Evolutionary conservation across 768 basidiomycete genomes (phyloP).

Genomic region (Obba rivulosa): DNA sequence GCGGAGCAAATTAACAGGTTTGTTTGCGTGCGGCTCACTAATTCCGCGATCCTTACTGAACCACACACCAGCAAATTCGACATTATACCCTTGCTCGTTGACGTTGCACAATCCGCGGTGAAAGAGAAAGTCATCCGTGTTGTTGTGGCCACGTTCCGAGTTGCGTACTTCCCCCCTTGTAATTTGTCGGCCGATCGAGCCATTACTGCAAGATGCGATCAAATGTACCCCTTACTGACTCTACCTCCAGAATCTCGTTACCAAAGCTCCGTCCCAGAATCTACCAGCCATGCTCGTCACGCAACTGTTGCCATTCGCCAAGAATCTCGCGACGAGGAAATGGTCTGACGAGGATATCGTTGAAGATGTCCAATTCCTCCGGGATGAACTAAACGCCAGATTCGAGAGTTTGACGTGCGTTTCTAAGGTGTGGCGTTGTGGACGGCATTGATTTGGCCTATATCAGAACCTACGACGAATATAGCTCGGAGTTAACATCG

Average conservation of each 20-base stretch:
- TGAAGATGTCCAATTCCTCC: constrained; percentile 86
- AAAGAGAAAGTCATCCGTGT: constrained; percentile 98
- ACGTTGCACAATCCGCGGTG: constrained; percentile 81
- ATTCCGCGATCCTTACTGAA: neutral
- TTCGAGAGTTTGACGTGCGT: constrained; percentile 89
- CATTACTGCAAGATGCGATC: neutral
- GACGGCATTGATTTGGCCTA: neutral
- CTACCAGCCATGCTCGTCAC: constrained; percentile 90
- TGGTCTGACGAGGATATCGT: constrained; percentile 94
- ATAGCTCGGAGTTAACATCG: constrained; percentile 81
- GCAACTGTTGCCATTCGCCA: constrained; percentile 79
- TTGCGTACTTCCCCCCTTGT: too few species aligned
- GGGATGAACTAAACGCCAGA: constrained; percentile 77
- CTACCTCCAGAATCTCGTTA: constrained; percentile 71
- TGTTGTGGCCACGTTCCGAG: constrained; percentile 86
- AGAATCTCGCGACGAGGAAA: constrained; percentile 78
- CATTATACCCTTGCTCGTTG: constrained; percentile 77
- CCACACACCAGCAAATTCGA: constrained; percentile 66
- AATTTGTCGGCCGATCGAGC: neutral
- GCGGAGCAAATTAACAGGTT: constrained; percentile 87
- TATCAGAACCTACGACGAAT: constrained; percentile 91
- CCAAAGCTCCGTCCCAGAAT: constrained; percentile 82
- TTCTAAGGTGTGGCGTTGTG: neutral
- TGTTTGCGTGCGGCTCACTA: constrained; percentile 17
- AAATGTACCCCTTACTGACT: neutral